Evolutionary conservation across 768 basidiomycete species (phyloP).

Genomic region (Amanita fuliginea): DNA sequence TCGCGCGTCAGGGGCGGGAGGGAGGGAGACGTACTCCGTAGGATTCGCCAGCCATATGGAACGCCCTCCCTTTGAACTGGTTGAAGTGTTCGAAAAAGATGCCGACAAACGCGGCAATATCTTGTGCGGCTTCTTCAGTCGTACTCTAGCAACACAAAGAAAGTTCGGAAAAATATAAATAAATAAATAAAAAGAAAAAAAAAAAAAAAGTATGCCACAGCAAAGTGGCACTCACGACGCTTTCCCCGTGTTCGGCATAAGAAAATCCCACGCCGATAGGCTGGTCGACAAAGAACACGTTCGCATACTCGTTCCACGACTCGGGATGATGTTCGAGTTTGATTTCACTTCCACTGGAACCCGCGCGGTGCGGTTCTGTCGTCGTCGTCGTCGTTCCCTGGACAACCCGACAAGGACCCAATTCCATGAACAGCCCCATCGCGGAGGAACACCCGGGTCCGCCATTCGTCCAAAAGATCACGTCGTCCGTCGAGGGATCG

Average conservation of each 20-base stretch:
- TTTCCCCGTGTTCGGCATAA: constrained; percentile 53
- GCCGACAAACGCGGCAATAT: constrained; percentile 59
- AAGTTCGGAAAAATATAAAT: no score
- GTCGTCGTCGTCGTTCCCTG: no score
- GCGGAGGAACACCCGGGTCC: constrained; percentile 33
- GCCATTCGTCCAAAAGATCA: constrained; percentile 42
- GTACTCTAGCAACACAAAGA: constrained; percentile 25
- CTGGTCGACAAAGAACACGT: constrained; percentile 53
- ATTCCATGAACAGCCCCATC: constrained; percentile 63
- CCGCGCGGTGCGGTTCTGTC: constrained; percentile 15
- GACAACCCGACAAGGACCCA: constrained; percentile 60
- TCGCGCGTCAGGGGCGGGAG: background rate
- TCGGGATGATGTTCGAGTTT: constrained; percentile 40
- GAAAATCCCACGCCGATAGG: constrained; percentile 54
- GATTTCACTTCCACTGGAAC: constrained; percentile 17
- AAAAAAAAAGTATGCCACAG: no score
- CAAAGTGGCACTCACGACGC: constrained; percentile 34
- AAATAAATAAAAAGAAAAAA: no score
- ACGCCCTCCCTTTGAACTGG: constrained; percentile 54
- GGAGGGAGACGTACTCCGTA: constrained; percentile 44
- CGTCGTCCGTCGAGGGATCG: constrained; percentile 48
- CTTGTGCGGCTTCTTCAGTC: constrained; percentile 56
- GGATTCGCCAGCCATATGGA: constrained; percentile 66
- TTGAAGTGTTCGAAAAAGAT: constrained; percentile 70
- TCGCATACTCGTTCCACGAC: constrained; percentile 60